A percentile compares a stretch with the other conserved stretches of the same genome.
Evolutionary conservation across 2,329 filamentous ascomycete genomes (phyloP).

Genomic region (Penicillium decumbens): DNA sequence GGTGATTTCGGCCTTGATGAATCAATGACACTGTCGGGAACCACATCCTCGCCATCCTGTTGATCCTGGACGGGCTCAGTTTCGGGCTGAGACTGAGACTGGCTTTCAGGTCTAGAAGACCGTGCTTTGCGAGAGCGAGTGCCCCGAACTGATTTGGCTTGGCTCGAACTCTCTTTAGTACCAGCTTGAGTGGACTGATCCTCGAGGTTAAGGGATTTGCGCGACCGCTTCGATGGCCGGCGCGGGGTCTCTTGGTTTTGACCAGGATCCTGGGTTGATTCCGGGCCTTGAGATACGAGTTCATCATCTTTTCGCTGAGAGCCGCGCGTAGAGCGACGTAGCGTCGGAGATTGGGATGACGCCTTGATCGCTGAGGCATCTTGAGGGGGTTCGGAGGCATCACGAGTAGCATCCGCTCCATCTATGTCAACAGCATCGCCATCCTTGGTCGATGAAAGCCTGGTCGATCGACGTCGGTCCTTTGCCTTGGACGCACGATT

Average conservation of each 20-base stretch:
- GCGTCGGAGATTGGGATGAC: slow-evolving; percentile 19
- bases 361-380: slow-evolving; percentile 2
- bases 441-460: slow-evolving; percentile 20
- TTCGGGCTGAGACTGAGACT: slow-evolving; percentile 5
- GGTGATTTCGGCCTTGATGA: neutral
- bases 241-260: slow-evolving; percentile 13
- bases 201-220: slow-evolving; percentile 29
- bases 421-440: slow-evolving; percentile 4
- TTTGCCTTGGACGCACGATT: slow-evolving; percentile 11
- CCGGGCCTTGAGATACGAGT: neutral
- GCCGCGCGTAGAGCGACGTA: slow-evolving; percentile 25
- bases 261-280: neutral
- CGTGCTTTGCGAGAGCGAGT: slow-evolving; percentile 21
- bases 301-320: slow-evolving; percentile 16
- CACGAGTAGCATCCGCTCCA: slow-evolving; percentile 13
- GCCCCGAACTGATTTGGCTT: slow-evolving; percentile 14
- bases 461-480: slow-evolving; percentile 31
- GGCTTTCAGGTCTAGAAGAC: slow-evolving; percentile 12
- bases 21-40: neutral
- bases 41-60: neutral
- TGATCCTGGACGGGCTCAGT: neutral
- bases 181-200: slow-evolving; percentile 15
- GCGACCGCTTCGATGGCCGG: slow-evolving; percentile 25
- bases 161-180: slow-evolving; percentile 10
- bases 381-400: slow-evolving; percentile 4